phyloP scores from a whole-genome alignment of 768 basidiomycete species.

The Lactarius deliciosus region DNA sequence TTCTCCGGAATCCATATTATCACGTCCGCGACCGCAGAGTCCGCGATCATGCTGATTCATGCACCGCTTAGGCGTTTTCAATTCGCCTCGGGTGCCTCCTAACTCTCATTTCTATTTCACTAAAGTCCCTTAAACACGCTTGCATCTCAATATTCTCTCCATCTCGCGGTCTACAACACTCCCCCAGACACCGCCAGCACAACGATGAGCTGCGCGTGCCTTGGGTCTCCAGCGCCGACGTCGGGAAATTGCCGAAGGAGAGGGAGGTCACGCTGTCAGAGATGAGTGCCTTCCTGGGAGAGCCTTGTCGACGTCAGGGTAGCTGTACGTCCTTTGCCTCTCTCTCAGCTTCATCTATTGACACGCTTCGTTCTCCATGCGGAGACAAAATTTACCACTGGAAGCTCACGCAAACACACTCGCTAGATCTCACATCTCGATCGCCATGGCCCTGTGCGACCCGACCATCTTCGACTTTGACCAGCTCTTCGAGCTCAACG shows the following conservation, averaged over 20 bases:
- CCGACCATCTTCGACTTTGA: no score
- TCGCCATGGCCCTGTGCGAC: no score
- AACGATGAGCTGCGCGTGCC: conserved; percentile 66
- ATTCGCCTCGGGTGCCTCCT: no score
- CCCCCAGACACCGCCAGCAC: conserved; percentile 59
- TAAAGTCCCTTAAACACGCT: conserved; percentile 58
- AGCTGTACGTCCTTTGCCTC: conserved; percentile 49
- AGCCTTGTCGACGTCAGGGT: conserved; percentile 54
- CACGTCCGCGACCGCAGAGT: no score
- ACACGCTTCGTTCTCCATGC: not conserved
- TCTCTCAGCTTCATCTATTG: not conserved
- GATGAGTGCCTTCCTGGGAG: conserved; percentile 55
- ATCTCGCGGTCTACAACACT: conserved; percentile 58
- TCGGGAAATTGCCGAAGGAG: no score
- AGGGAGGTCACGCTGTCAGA: conserved; percentile 67
- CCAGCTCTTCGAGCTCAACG: no score
- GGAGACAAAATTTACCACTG: conserved; percentile 68
- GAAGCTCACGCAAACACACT: conserved; percentile 57
- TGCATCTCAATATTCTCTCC: conserved; percentile 62
- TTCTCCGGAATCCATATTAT: no score
- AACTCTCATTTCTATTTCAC: no score
- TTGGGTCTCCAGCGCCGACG: no score
- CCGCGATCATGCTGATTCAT: no score
- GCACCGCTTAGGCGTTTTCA: no score
- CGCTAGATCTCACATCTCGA: conserved; percentile 41